These are phyloP conservation scores for Arthroderma sp. DNA, from an alignment of 2,329 filamentous ascomycete species.

Conservation along the genomic window DNA sequence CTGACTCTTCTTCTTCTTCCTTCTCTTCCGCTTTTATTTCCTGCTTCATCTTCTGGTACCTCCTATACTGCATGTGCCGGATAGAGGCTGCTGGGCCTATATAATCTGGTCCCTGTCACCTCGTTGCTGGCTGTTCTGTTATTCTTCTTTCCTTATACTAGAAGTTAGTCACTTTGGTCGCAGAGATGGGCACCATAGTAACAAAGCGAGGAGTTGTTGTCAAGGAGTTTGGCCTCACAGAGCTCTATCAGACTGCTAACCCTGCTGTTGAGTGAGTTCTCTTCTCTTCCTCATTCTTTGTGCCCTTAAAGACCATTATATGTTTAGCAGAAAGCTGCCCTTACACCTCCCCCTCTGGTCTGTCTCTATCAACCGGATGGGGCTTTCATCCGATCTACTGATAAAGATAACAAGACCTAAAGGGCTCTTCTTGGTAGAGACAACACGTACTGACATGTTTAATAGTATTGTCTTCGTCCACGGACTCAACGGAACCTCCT, in stretches of 20 bases:
- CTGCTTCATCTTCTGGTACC: not conserved
- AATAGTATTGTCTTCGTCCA: constrained; percentile 54
- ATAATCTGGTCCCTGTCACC: not conserved
- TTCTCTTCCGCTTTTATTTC: not conserved
- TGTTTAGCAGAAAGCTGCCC: too few relatives aligned
- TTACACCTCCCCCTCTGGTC: too few relatives aligned
- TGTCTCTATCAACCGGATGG: too few relatives aligned
- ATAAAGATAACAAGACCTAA: too few relatives aligned
- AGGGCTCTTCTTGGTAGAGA: too few relatives aligned
- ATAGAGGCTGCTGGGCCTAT: constrained; percentile 5
- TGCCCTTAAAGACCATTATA: too few relatives aligned
- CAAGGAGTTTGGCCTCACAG: constrained; percentile 32
- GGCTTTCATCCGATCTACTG: too few relatives aligned
- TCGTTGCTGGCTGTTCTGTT: not conserved
- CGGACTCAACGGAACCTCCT: constrained; percentile 54
- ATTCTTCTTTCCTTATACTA: too few relatives aligned
- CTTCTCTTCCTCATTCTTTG: not conserved
- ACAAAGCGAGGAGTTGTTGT: constrained; percentile 16
- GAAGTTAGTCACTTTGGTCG: not conserved
- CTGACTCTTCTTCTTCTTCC: not conserved
- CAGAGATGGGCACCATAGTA: not conserved
- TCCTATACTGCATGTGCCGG: too few relatives aligned
- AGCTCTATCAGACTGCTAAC: constrained; percentile 29
- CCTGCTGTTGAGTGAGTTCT: constrained; percentile 29
- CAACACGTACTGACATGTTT: not conserved